Conservation (phyloP, 345 rosid species). For the Erodium maritimum region DNA sequence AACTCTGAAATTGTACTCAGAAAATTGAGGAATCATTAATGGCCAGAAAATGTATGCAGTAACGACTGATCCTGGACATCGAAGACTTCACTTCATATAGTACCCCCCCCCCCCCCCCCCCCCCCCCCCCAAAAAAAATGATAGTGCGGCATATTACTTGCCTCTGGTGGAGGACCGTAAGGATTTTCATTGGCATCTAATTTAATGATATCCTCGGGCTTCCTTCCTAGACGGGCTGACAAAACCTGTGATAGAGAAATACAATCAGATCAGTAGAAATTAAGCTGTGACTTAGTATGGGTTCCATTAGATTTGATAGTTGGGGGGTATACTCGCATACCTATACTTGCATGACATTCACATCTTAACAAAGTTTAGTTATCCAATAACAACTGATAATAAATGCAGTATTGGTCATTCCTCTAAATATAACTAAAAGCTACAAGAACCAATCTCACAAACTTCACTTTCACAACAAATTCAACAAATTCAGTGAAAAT, state of each 20-base stretch:
- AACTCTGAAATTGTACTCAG: conserved; percentile 22
- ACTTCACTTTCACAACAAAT: too few relatives aligned
- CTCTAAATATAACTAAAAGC: too few relatives aligned
- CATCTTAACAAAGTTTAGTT: neutral
- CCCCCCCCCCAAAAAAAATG: too few relatives aligned
- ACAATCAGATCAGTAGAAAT: neutral
- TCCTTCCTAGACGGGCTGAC: conserved; percentile 73
- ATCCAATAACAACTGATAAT: too few relatives aligned
- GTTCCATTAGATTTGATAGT: neutral
- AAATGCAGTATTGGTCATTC: too few relatives aligned
- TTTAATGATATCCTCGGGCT: conserved; percentile 89
- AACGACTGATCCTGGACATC: neutral
- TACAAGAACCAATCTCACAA: too few relatives aligned
- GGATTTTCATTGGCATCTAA: conserved; percentile 99
- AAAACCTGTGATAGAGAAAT: conserved; percentile 37
- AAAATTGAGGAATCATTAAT: neutral
- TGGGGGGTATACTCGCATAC: neutral
- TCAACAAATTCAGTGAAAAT: neutral
- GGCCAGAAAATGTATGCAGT: neutral
- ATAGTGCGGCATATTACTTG: conserved; percentile 20
- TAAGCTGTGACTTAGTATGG: neutral
- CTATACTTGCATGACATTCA: neutral
- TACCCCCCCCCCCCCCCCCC: too few relatives aligned
- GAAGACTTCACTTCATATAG: neutral
- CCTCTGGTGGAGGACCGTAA: conserved; percentile 99